Evolutionary conservation across 2,329 filamentous ascomycete species (phyloP).

Genomic region (Trematosphaeria pertusa): DNA sequence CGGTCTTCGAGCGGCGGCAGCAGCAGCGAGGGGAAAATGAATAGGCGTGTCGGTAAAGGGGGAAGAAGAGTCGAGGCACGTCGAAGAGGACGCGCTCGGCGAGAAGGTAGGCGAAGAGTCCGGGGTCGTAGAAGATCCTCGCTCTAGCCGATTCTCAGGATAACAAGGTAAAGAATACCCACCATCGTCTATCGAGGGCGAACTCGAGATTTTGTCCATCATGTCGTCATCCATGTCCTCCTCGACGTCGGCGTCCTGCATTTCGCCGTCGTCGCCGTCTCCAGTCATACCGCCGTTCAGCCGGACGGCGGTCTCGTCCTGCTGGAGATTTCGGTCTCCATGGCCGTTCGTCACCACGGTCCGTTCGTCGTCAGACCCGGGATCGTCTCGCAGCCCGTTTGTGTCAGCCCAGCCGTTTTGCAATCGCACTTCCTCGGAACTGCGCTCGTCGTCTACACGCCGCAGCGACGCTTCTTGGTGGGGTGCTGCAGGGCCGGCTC

Average conservation of each 20-base stretch:
- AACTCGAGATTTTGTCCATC: constrained; percentile 99
- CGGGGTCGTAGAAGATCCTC: constrained; percentile 52
- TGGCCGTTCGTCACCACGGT: constrained; percentile 29
- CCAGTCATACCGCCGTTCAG: constrained; percentile 46
- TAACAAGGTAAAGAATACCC: constrained; percentile 65
- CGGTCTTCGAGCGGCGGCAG: constrained; percentile 29
- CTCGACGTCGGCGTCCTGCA: constrained; percentile 69
- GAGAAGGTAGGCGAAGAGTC: constrained; percentile 36
- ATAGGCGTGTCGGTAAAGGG: constrained; percentile 52
- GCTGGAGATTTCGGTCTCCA: constrained; percentile 26
- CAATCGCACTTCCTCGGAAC: constrained; percentile 73
- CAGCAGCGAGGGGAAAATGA: constrained; percentile 50
- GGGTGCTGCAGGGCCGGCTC: constrained; percentile 67
- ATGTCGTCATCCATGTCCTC: constrained; percentile 87
- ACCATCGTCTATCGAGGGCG: constrained; percentile 99
- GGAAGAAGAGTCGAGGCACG: constrained; percentile 48
- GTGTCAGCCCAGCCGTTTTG: constrained; percentile 61
- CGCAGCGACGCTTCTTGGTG: constrained; percentile 88
- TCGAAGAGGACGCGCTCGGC: constrained; percentile 33
- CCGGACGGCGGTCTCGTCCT: constrained; percentile 40
- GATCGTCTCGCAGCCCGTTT: constrained; percentile 48
- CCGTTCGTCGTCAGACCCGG: constrained; percentile 67
- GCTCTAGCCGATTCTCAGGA: constrained; percentile 47
- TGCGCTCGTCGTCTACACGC: constrained; percentile 76
- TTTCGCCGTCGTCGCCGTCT: constrained; percentile 56